phyloP scores from a whole-genome alignment of 441 rosid species.

The Mallotus japonicus region DNA sequence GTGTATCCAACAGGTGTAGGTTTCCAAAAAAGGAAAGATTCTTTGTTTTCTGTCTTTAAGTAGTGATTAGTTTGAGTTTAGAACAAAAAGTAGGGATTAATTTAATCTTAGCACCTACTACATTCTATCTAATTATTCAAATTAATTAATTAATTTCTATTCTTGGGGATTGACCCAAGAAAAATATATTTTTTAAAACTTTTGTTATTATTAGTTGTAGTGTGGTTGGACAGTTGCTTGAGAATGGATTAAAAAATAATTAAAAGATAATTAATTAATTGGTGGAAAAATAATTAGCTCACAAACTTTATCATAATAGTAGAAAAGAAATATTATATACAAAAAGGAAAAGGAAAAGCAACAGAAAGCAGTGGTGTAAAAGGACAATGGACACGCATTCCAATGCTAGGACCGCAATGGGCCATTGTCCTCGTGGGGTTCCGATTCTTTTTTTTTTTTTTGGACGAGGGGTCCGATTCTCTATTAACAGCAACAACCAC shows the following conservation, averaged over 20 bases:
- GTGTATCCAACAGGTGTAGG: background rate
- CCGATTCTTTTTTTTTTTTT: no score
- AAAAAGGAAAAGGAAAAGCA: background rate
- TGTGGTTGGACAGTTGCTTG: background rate
- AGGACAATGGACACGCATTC: background rate
- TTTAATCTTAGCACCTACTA: background rate
- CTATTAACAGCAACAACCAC: background rate
- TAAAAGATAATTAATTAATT: no score
- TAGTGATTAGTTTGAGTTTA: background rate
- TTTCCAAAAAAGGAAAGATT: conserved; percentile 42
- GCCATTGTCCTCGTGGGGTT: background rate
- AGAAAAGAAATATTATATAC: background rate
- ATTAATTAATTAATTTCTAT: background rate
- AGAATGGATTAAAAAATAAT: no score
- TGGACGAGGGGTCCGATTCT: no score
- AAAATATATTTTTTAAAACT: no score
- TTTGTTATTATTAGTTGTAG: no score
- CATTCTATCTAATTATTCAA: background rate
- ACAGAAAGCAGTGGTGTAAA: background rate
- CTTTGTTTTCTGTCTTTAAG: conserved; percentile 10
- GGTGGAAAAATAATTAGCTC: no score
- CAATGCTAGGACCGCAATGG: background rate
- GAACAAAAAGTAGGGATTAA: background rate
- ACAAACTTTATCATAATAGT: background rate
- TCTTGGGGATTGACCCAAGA: no score